A percentile compares a stretch with the other conserved stretches of the same genome.
Evolutionary conservation across 768 basidiomycete genomes (phyloP).

Genomic region (Psilocybe cyanescens): DNA sequence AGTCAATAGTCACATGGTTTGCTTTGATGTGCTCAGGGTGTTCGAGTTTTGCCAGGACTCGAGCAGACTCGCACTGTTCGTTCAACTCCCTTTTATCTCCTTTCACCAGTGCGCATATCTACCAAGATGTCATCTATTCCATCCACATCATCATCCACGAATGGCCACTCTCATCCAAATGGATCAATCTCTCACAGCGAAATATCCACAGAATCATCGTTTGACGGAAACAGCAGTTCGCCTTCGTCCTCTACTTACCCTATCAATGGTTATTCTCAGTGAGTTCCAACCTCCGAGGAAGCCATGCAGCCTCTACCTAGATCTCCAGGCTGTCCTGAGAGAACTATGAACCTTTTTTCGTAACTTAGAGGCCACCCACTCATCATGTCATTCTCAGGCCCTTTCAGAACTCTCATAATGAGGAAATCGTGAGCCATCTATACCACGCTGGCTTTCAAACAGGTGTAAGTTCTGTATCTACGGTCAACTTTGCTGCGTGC

Average conservation of each 20-base stretch:
- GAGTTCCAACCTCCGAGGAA: conserved; percentile 33
- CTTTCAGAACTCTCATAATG: conserved; percentile 70
- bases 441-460: conserved; percentile 83
- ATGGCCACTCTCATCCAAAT: conserved; percentile 59
- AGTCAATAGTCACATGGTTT: neutral
- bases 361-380: conserved; percentile 7
- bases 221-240: conserved; percentile 36
- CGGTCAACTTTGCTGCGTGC: conserved; percentile 7
- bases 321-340: neutral
- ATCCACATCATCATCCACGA: conserved; percentile 47
- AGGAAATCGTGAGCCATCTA: conserved; percentile 77
- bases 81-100: conserved; percentile 15
- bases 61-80: conserved; percentile 9
- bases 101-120: conserved; percentile 16
- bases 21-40: neutral
- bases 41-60: neutral
- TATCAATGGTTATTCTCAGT: conserved; percentile 65
- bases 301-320: neutral
- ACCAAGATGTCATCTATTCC: conserved; percentile 37
- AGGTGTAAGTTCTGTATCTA: conserved; percentile 57
- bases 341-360: neutral
- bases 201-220: conserved; percentile 39
- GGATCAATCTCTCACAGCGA: conserved; percentile 46
- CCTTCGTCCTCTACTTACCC: conserved; percentile 46
- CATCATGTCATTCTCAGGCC: conserved; percentile 32